Evolutionary conservation across 192 early-diverging fungal species (phyloP).

Genomic region (Allomyces macrogynus): DNA sequence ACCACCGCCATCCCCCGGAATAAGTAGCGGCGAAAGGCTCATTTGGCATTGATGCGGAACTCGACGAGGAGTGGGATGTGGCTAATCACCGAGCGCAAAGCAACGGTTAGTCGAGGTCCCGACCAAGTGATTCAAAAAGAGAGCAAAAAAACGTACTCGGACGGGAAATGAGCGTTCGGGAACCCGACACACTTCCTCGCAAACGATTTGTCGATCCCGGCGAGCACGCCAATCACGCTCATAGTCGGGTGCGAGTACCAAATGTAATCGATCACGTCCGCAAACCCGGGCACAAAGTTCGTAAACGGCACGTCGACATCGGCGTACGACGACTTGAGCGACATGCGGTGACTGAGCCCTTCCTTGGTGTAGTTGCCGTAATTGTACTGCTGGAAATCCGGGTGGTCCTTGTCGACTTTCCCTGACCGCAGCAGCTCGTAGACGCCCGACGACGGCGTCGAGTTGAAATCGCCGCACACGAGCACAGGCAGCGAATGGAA

Average conservation of each 20-base stretch:
- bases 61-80: conserved; percentile 55
- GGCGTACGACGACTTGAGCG: conserved; percentile 64
- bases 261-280: conserved; percentile 82
- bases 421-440: conserved; percentile 75
- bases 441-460: conserved; percentile 67
- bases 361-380: conserved; percentile 73
- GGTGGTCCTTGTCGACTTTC: conserved; percentile 54
- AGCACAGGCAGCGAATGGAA: conserved; percentile 21
- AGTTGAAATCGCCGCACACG: conserved; percentile 92
- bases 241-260: conserved; percentile 67
- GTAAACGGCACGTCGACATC: conserved; percentile 70
- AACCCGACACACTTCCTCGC: conserved; percentile 62
- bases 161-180: conserved; percentile 75
- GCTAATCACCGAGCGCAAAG: conserved; percentile 4
- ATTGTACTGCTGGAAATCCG: conserved; percentile 55
- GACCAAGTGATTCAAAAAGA: not conserved
- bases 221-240: conserved; percentile 55
- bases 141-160: conserved; percentile 24
- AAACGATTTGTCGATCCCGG: conserved; percentile 64
- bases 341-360: conserved; percentile 60
- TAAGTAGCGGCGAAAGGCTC: too few relatives aligned
- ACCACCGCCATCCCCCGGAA: too few relatives aligned
- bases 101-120: not conserved
- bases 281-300: conserved; percentile 70
- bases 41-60: conserved; percentile 13